Evolutionary conservation across 2,329 filamentous ascomycete species (phyloP), one percentile per base, ranked within the genome.

Genomic region (Alternaria postmessia): DNA sequence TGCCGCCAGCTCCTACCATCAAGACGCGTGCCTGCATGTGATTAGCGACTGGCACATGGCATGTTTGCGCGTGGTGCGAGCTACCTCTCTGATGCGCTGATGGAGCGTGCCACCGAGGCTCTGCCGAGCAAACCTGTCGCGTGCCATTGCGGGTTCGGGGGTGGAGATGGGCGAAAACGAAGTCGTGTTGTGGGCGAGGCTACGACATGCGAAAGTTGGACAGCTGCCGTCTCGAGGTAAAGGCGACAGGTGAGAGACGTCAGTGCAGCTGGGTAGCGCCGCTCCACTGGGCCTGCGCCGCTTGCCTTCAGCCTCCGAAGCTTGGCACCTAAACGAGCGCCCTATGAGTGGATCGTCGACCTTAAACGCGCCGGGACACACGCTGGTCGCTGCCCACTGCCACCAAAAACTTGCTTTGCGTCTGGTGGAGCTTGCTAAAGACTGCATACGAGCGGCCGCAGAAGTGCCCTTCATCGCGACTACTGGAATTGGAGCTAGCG

Each of bases 1-100:
- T 99, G 64, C 95, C 95, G 63, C 95, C 95, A 57, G 95, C 95
- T 72, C 95, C 95, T 58, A 99, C 94, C 84, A 99, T 93, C 59
- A 99, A 85, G 54, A 97, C 90, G 65, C 90, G 91, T 63, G 93
- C 87, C 93, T 97, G 80, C 62, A 65, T 58, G 55, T 14, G 18
- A 65, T 79, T 59, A 79, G 76, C 62, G 22, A 60, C 47, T 9
- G 5, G 8, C 5, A 1, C 11, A 43, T 47, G 12, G 18, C 42
- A 36, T 38, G 26, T 34, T 14, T 59, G 43, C 46, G 56, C 59
- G 39, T 53, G 57, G 52, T 46, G 22, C 49, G 56, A 54, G 49
- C 51, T 63, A 92, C 90, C 85, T 91, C 83, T 77, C 92, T 92
- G 63, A 93, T 86, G 63, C 82, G 82, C 55, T 81, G 82, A 73